Base-by-base conservation (phyloP, 345 rosid genomes). In the Brassica cretica region DNA sequence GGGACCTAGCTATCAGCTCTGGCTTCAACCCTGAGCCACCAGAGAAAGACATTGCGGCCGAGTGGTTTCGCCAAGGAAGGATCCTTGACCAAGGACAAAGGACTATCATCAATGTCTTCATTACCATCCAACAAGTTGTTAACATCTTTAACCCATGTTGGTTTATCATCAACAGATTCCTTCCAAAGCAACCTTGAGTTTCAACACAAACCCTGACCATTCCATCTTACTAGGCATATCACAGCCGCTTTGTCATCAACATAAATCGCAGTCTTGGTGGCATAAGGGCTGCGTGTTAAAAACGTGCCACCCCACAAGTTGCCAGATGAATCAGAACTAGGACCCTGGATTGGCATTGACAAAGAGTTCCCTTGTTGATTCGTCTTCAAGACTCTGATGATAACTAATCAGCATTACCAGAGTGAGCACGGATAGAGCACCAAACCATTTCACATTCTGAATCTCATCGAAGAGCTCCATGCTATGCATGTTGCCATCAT, bases 11-110 rank as follows among this genome's bases (percentile, higher is more conserved):
- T 96, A 74, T 96, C 98, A 21, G 89, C 85, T 51, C 97, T 91
- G 76, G 99, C 99, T 87, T 96, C 99, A 66, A 93, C 98, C 9
- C 99, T 96, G 64, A 96, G 92, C 99, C 99, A 96, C 99, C 99
- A 96, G 5, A 93, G 84, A 83, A 96, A 74, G 61, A 96, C 92
- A 72, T 83, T 91, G n/a, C 91, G 90, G 24, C 98, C 99, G 53
- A 96, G 92, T 18, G 99, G 97, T 77, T 96, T 96, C 74, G 90
- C 97, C 76, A 87, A 74, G 1, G 87, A 86, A 74, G 86, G 80
- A 68, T 93, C 97, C 79, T 88, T 89, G 16, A 91, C 81, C 78
- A 96, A 71, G 65, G 87, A 80, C 46, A 96, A 78, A 0, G 96
- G 98, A 82, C 88, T 87, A 73, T 87, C 93, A 24, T 5, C 89